phyloP scores from a whole-genome alignment of 352 stramenopile genomes.

The Saprolegnia parasitica region DNA sequence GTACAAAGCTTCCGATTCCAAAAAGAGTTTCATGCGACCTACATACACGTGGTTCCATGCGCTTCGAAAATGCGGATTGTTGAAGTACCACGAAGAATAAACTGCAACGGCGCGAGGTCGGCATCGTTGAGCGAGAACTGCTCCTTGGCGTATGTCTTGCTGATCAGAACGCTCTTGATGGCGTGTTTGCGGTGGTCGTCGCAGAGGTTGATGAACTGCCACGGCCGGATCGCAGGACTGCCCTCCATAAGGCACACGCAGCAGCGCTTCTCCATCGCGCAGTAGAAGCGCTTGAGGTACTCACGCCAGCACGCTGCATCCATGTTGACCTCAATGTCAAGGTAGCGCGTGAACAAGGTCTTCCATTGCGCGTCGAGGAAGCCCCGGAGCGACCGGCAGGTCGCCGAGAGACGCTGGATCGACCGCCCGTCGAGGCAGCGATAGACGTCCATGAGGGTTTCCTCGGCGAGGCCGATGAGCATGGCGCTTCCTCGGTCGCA shows the following conservation, averaged over 20 bases:
- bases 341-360: slow-evolving; percentile 10
- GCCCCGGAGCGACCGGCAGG: slow-evolving; percentile 1
- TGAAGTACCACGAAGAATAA: slow-evolving; percentile 24
- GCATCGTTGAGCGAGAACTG: slow-evolving; percentile 25
- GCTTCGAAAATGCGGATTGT: background rate
- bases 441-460: background rate
- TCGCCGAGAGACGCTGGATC: slow-evolving; percentile 10
- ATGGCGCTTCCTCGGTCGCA: background rate
- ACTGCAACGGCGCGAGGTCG: slow-evolving; percentile 24
- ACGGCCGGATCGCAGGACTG: slow-evolving; percentile 23
- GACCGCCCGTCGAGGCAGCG: slow-evolving; percentile 14
- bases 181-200: slow-evolving; percentile 25
- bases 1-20: slow-evolving; percentile 17
- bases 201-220: slow-evolving; percentile 25
- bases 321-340: slow-evolving; percentile 10
- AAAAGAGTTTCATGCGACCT: slow-evolving; percentile 26
- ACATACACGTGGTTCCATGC: background rate
- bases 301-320: slow-evolving; percentile 14
- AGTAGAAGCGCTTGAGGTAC: slow-evolving; percentile 29
- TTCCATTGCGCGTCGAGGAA: background rate
- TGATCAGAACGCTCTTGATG: slow-evolving; percentile 27
- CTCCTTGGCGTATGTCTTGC: slow-evolving; percentile 28
- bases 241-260: slow-evolving; percentile 21
- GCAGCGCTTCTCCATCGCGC: slow-evolving; percentile 16
- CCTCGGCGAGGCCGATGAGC: background rate